phyloP scores from a whole-genome alignment of 495 filamentous ascomycete species.

The Neurospora terricola region DNA sequence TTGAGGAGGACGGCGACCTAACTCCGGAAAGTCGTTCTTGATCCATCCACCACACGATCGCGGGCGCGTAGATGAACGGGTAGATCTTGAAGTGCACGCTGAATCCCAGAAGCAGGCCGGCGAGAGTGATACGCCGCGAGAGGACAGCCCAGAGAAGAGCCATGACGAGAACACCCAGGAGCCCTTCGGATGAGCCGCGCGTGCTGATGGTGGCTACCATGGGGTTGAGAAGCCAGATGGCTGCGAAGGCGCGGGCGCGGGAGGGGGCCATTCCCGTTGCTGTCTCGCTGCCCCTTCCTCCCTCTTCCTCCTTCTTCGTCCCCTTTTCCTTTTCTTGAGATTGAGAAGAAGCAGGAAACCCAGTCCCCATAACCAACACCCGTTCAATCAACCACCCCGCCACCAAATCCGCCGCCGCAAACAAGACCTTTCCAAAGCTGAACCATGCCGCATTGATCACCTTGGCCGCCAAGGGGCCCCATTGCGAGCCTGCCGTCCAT shows the following conservation, averaged over 20 bases:
- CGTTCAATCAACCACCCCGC: conserved; percentile 72
- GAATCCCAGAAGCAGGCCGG: conserved; percentile 69
- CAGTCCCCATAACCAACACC: conserved; percentile 16
- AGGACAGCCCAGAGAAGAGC: conserved; percentile 74
- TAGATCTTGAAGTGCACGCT: conserved; percentile 98
- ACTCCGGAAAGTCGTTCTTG: conserved; percentile 25
- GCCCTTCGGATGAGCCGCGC: conserved; percentile 82
- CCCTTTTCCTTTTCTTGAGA: not conserved
- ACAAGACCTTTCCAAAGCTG: conserved; percentile 80
- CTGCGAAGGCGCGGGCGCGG: conserved; percentile 59
- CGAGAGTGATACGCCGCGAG: conserved; percentile 45
- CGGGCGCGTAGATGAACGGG: conserved; percentile 84
- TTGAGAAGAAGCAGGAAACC: not conserved
- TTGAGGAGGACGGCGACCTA: not conserved
- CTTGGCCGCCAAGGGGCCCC: conserved; percentile 11
- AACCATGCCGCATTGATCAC: conserved; percentile 46
- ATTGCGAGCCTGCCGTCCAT: conserved; percentile 32
- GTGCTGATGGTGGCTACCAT: conserved; percentile 98
- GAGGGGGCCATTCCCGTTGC: conserved; percentile 17
- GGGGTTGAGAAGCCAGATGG: conserved; percentile 89
- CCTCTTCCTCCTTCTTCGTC: not conserved
- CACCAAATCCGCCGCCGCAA: conserved; percentile 70
- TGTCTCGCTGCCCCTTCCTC: not conserved
- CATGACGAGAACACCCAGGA: conserved; percentile 74
- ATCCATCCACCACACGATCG: conserved; percentile 84